Evolutionary conservation across 352 stramenopile genomes (phyloP), one percentile per base, ranked within the genome.

Genomic region (Phytophthora brassicae): DNA sequence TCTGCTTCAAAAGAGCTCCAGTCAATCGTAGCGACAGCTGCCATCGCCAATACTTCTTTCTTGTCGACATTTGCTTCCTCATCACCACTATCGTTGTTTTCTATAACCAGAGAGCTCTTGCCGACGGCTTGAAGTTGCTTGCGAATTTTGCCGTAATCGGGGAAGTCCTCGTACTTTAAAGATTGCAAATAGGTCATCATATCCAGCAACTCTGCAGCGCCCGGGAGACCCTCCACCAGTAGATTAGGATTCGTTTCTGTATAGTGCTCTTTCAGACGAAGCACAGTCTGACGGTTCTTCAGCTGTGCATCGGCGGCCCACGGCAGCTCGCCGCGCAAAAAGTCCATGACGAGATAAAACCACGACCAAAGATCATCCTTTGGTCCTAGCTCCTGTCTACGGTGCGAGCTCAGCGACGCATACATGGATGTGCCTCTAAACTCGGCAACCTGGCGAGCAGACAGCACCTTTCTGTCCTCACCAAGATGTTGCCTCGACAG

Each of bases 381-480:
- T 0, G 83, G 86, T 0, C 88, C 86, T 5, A 95, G 64, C 35
- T 95, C 86, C 50, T 92, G 79, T 13, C 85, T 75, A 20, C 77
- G 75, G 42, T 95, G 88, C 4, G 88, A 90, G 39, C 75, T 90
- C n/a, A 95, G 66, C 23, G 85, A 95, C 42, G 88, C 88, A 49
- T 96, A 96, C 84, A 94, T 92, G 12, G 85, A 94, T 4, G 86
- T 96, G 36, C 88, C 88, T 29, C 86, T 83, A 63, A 96, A 96
- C 58, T 94, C 83, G 14, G 84, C 86, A n/a, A 79, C 71, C 0
- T 74, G 26, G 1, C 88, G 82, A 0, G 84, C 68, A 16, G 79
- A 70, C 22, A 94, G 71, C 22, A 92, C 77, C 28, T 82, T 68
- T 31, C 75, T 74, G 24, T 90, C 75, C 33, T 92, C 78, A 24